A percentile compares a stretch with the other conserved stretches of the same genome.
phyloP scores from a whole-genome alignment of 805 yeast species.

The Saturnispora gosingensis region DNA sequence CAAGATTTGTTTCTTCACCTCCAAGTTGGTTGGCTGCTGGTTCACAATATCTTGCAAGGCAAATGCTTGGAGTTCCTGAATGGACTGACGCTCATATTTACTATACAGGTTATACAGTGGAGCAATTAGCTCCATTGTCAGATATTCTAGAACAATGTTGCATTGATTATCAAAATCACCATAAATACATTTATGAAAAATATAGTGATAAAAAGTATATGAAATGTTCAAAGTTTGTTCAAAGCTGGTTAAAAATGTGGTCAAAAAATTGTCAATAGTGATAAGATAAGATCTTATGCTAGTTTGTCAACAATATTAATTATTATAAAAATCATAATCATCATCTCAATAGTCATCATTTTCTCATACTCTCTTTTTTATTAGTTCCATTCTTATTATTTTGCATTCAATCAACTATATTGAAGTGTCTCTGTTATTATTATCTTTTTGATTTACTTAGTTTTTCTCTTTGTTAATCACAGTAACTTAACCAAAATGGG shows the following conservation, averaged over 20 bases:
- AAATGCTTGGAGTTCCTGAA: constrained; percentile 60
- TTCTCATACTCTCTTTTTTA: not conserved
- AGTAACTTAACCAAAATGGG: not conserved
- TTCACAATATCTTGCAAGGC: constrained; percentile 73
- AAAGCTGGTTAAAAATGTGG: constrained; percentile 36
- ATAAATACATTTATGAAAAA: constrained; percentile 79
- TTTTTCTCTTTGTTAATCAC: not conserved
- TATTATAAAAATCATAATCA: not conserved
- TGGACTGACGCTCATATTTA: constrained; percentile 86
- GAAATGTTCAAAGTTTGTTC: constrained; percentile 69
- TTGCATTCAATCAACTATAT: not conserved
- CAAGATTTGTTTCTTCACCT: constrained; percentile 56
- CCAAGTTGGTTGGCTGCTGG: constrained; percentile 79
- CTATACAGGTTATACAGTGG: constrained; percentile 85
- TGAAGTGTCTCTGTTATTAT: not conserved
- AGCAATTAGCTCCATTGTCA: constrained; percentile 76
- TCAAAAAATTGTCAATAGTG: not conserved
- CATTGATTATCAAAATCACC: constrained; percentile 48
- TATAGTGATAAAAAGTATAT: constrained; percentile 80
- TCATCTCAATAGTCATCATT: not conserved
- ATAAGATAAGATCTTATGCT: not conserved
- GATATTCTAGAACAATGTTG: constrained; percentile 62
- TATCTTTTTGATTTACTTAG: not conserved
- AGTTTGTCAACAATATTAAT: not conserved
- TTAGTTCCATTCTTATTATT: not conserved